phyloP scores from a whole-genome alignment of 163 green algal genomes.

The Prototheca wickerhamii region DNA sequence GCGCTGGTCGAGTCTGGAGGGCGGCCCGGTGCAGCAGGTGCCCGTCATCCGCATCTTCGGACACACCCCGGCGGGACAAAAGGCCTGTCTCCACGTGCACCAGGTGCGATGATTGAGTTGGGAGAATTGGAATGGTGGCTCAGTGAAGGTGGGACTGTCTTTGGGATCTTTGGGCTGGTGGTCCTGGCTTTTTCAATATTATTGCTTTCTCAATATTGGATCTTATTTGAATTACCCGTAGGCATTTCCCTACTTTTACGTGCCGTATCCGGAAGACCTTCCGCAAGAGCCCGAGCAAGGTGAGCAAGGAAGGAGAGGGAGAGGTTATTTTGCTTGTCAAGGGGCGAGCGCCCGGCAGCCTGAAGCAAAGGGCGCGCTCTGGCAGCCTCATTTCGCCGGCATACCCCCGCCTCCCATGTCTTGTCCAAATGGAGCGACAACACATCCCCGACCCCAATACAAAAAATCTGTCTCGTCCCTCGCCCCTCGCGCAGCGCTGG shows the following conservation, averaged over 20 bases:
- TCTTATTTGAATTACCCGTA: too few relatives aligned
- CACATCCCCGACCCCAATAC: background rate
- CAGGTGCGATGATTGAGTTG: constrained; percentile 31
- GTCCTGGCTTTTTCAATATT: too few relatives aligned
- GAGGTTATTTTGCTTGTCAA: background rate
- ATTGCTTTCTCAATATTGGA: too few relatives aligned
- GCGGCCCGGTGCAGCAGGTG: constrained; percentile 49
- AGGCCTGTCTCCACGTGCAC: constrained; percentile 74
- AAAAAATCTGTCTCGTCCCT: background rate
- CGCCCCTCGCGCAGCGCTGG: constrained; percentile 20
- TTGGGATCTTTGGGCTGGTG: too few relatives aligned
- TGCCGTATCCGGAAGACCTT: constrained; percentile 69
- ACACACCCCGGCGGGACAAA: constrained; percentile 64
- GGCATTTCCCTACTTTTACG: constrained; percentile 89
- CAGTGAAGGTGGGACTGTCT: too few relatives aligned
- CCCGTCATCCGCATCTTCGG: constrained; percentile 81
- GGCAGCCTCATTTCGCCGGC: too few relatives aligned
- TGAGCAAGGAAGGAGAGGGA: background rate
- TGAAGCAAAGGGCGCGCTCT: too few relatives aligned
- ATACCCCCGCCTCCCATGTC: too few relatives aligned
- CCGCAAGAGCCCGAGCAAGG: constrained; percentile 49
- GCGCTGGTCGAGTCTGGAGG: constrained; percentile 55
- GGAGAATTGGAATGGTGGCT: background rate
- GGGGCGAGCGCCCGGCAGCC: too few relatives aligned
- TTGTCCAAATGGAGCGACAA: background rate